Evolutionary conservation across 169 alveolate species (phyloP), one percentile per base, ranked within the genome.

Genomic region (Plasmodium vivax): DNA sequence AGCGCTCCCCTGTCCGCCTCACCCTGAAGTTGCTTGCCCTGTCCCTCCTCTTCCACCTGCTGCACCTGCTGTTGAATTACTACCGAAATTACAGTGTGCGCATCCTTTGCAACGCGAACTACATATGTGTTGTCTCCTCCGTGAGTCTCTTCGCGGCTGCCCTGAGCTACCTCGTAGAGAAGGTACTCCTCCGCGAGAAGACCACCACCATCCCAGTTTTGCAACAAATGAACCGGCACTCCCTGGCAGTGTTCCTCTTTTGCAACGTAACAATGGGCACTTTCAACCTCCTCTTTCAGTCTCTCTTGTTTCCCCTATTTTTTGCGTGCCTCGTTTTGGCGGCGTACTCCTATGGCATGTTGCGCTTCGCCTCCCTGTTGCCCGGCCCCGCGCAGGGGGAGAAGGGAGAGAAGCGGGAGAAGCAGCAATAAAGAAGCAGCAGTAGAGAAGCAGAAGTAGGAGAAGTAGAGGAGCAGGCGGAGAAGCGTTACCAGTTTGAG

Each of bases 101-200:
- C 16, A 81, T 88, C 43, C 51, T 88, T 51, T 88, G 91, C 72
- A 88, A 88, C 72, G 94, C 91, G 6, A 88, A 88, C 51, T 88
- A 88, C 19, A 88, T 88, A 23, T 88, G 80, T 72, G 47, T 88
- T 32, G 19, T 34, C 7, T 32, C 83, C 58, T 88, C 94, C 1
- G 19, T 88, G 27, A 36, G 77, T 38, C 71, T 88, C 19, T 88
- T 58, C 82, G 56, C 83, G 2, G 23, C 36, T 14, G 73, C 77
- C 30, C 51, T 88, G 77, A 80, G 94, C 68, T 88, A 79, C 47
- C 34, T 54, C 0, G 45, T 88, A 51, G 94, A 88, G 73, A 23
- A 16, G 10, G 23, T 68, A 68, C 38, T 81, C 7, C 71, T 81
- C 27, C n/a, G 62, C 23, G 83, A 62, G 72, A 58, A 80, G 12